Conservation (phyloP, 306 rosid species). For the Senna tora region DNA sequence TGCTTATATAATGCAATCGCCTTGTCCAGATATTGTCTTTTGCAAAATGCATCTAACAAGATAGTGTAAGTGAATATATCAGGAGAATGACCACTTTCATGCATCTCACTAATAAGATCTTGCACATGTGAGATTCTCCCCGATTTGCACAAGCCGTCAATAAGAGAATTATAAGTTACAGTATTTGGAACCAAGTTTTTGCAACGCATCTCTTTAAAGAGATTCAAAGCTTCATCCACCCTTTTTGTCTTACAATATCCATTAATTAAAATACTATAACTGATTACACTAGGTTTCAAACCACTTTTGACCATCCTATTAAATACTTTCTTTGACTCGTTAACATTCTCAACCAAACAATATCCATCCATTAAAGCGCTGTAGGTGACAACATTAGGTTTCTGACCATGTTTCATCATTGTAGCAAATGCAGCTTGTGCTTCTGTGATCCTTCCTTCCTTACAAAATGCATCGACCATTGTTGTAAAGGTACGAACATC, state of each 20-base stretch:
- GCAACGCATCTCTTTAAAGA: not conserved
- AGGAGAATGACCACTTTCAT: not conserved
- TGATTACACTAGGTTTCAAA: not conserved
- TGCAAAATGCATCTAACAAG: not conserved
- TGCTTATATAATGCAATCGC: not conserved
- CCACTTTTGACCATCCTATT: not conserved
- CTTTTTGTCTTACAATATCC: not conserved
- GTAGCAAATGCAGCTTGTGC: not conserved
- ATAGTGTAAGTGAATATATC: not conserved
- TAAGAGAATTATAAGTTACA: not conserved
- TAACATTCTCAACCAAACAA: not conserved
- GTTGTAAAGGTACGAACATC: not conserved
- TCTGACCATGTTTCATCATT: not conserved
- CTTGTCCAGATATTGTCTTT: not conserved
- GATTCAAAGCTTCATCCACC: not conserved
- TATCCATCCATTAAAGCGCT: not conserved
- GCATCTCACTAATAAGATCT: not conserved
- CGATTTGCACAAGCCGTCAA: not conserved
- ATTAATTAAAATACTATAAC: not conserved
- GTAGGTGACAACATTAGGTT: not conserved
- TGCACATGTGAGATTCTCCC: not conserved
- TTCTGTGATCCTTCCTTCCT: not conserved
- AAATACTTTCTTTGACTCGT: not conserved
- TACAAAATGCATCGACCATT: not conserved
- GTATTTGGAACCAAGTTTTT: not conserved